Conservation (phyloP, 2,329 filamentous ascomycete genomes). For the Claviceps paspali region DNA sequence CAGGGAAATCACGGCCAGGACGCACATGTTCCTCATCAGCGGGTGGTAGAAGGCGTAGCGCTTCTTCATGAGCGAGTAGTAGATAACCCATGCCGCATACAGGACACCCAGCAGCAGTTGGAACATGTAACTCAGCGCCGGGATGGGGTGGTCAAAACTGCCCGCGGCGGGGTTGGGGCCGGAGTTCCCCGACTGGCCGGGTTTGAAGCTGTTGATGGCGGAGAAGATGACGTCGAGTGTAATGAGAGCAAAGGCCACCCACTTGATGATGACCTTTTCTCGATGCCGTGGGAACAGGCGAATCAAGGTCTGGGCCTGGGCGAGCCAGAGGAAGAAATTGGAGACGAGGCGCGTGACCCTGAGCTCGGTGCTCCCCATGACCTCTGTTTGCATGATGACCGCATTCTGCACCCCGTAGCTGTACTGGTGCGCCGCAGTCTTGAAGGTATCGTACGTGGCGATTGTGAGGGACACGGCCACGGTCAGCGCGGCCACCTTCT, state of each 20-base stretch:
- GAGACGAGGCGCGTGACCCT: conserved; percentile 86
- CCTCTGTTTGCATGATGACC: conserved; percentile 54
- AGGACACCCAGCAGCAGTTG: conserved; percentile 73
- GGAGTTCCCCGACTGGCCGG: conserved; percentile 24
- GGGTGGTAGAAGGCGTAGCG: conserved; percentile 82
- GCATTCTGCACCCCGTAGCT: conserved; percentile 66
- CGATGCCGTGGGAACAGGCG: conserved; percentile 90
- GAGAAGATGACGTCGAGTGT: conserved; percentile 82
- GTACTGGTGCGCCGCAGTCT: conserved; percentile 72
- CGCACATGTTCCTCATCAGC: conserved; percentile 75
- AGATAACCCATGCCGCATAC: conserved; percentile 87
- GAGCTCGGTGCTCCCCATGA: conserved; percentile 73
- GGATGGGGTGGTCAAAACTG: conserved; percentile 77
- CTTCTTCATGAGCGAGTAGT: conserved; percentile 84
- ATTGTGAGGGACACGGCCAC: conserved; percentile 80
- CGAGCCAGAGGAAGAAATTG: conserved; percentile 92
- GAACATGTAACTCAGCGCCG: conserved; percentile 81
- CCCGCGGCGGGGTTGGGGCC: conserved; percentile 46
- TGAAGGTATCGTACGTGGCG: conserved; percentile 81
- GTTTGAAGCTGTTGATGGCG: conserved; percentile 73
- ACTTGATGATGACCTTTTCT: conserved; percentile 97
- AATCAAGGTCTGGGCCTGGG: conserved; percentile 92
- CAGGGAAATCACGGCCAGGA: conserved; percentile 66
- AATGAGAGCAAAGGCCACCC: conserved; percentile 91
- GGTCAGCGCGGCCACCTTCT: conserved; percentile 63